Conservation (phyloP, 805 yeast genomes). For the Saturnispora silvae region DNA sequence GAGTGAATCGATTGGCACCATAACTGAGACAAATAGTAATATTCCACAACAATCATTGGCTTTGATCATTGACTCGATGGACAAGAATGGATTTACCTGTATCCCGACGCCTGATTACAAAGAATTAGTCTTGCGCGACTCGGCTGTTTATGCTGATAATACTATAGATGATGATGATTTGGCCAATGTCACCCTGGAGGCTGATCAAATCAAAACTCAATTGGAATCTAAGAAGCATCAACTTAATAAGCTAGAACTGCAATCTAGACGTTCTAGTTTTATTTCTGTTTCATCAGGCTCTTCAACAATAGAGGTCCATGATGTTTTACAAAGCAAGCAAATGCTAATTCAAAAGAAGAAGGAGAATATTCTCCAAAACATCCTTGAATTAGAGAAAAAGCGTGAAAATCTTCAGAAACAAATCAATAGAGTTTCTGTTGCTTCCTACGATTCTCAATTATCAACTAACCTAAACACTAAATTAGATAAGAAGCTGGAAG, state of each 20-base stretch:
- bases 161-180: conserved; percentile 3
- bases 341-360: conserved; percentile 2
- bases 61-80: conserved; percentile 16
- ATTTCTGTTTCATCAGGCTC: conserved; percentile 4
- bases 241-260: conserved; percentile 9
- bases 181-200: conserved; percentile 9
- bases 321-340: conserved; percentile 7
- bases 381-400: conserved; percentile 1
- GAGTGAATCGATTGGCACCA: conserved; percentile 7
- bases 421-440: conserved; percentile 10
- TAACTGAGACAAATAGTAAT: conserved; percentile 6
- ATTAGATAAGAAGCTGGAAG: conserved; percentile 1
- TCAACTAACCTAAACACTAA: conserved; percentile 1
- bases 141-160: background rate
- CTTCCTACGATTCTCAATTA: conserved; percentile 5
- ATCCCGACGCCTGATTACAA: conserved; percentile 17
- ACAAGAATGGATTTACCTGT: conserved; percentile 19
- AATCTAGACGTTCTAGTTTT: conserved; percentile 6
- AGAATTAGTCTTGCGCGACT: conserved; percentile 6
- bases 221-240: conserved; percentile 9
- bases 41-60: conserved; percentile 20
- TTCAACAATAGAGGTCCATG: conserved; percentile 11
- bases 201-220: conserved; percentile 9
- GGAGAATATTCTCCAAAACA: background rate
- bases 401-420: conserved; percentile 5